Evolutionary conservation across 352 stramenopile species (phyloP).

Genomic region (Phytophthora podocarpi): DNA sequence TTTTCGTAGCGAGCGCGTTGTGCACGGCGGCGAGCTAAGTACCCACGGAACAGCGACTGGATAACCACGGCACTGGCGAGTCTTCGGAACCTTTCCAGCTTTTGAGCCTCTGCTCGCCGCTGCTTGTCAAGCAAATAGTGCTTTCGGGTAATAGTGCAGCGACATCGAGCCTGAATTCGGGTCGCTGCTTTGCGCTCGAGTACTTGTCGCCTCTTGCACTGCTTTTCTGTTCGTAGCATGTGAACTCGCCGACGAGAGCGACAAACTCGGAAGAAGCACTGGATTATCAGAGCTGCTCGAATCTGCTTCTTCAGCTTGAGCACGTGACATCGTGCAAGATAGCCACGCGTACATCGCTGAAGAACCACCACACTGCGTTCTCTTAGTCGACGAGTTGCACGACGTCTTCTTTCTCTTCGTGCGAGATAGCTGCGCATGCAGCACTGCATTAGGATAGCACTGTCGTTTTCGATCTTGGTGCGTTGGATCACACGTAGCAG

Average conservation of each 20-base stretch:
- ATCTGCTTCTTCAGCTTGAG: constrained; percentile 31
- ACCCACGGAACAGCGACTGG: constrained; percentile 69
- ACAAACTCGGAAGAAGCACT: constrained; percentile 53
- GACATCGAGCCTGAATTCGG: constrained; percentile 60
- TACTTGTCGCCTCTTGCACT: constrained; percentile 21
- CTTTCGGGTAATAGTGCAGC: constrained; percentile 31
- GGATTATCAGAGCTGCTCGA: constrained; percentile 57
- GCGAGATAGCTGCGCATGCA: constrained; percentile 57
- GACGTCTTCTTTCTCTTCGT: constrained; percentile 45
- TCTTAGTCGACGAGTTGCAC: constrained; percentile 11
- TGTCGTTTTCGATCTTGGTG: constrained; percentile 65
- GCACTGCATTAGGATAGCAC: constrained; percentile 60
- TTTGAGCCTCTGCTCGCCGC: constrained; percentile 36
- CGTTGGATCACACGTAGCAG: constrained; percentile 69
- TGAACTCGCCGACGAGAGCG: constrained; percentile 44
- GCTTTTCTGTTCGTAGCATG: constrained; percentile 47
- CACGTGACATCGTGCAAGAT: constrained; percentile 47
- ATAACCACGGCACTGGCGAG: constrained; percentile 60
- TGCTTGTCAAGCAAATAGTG: constrained; percentile 40
- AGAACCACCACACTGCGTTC: constrained; percentile 45
- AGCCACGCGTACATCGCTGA: constrained; percentile 55
- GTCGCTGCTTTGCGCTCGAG: constrained; percentile 44
- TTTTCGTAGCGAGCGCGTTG: constrained; percentile 65
- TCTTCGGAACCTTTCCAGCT: constrained; percentile 43
- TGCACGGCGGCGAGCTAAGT: constrained; percentile 47